These are phyloP conservation scores for Angomonas ambiguus DNA, from an alignment of 208 protist species.

Conservation along the genomic window DNA sequence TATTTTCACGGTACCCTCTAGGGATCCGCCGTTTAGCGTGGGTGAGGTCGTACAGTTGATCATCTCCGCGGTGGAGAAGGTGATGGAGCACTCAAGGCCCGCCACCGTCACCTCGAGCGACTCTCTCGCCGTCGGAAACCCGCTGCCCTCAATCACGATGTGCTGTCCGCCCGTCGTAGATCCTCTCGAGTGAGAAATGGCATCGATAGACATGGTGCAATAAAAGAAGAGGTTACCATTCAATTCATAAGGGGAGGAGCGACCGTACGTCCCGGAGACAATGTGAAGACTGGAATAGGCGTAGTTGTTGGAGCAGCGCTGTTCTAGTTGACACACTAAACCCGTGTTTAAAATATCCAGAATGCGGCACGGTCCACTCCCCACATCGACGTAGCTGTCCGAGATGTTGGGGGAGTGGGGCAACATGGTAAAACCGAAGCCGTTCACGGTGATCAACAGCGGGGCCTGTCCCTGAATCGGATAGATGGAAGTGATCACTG, in stretches of 20 bases:
- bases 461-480: slow-evolving; percentile 35
- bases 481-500: slow-evolving; percentile 25
- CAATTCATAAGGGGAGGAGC: not conserved
- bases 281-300: slow-evolving; percentile 21
- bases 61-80: not conserved
- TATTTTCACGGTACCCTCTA: slow-evolving; percentile 18
- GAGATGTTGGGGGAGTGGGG: slow-evolving; percentile 15
- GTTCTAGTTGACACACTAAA: slow-evolving; percentile 24
- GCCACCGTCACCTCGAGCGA: slow-evolving; percentile 25
- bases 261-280: slow-evolving; percentile 21
- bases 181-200: slow-evolving; percentile 17
- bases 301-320: slow-evolving; percentile 21
- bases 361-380: slow-evolving; percentile 20
- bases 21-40: not conserved
- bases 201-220: slow-evolving; percentile 20
- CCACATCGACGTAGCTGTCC: slow-evolving; percentile 31
- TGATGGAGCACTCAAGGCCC: slow-evolving; percentile 22
- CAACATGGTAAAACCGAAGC: slow-evolving; percentile 35
- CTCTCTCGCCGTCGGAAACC: slow-evolving; percentile 18
- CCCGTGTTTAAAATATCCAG: slow-evolving; percentile 31
- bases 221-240: slow-evolving; percentile 21
- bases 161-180: slow-evolving; percentile 26
- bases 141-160: slow-evolving; percentile 20
- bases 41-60: slow-evolving; percentile 28
- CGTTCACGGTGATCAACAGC: slow-evolving; percentile 29